Conservation (phyloP, 1,139 yeast genomes). For the Arxiozyma bovina region DNA sequence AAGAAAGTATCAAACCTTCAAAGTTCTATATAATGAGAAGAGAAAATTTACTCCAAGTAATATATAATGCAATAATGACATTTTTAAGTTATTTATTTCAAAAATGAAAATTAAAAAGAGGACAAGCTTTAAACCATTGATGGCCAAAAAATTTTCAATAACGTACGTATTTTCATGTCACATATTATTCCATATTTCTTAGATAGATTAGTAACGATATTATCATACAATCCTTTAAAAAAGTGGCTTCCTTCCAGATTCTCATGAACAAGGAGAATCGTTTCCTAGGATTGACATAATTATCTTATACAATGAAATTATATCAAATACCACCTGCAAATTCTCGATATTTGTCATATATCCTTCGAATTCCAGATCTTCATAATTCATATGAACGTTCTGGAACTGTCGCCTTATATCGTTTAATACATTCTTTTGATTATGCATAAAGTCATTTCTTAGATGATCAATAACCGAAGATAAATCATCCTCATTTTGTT, state of each 20-base stretch:
- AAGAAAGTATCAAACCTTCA: not conserved
- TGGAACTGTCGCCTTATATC: not conserved
- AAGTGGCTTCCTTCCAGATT: not conserved
- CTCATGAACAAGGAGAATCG: not conserved
- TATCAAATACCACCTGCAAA: not conserved
- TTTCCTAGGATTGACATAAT: not conserved
- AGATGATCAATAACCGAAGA: not conserved
- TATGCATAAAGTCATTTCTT: not conserved
- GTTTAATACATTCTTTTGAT: not conserved
- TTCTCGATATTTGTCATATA: not conserved
- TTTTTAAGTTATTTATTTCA: not conserved
- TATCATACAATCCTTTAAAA: not conserved
- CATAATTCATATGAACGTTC: not conserved
- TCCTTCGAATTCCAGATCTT: not conserved
- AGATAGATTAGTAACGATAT: too few relatives aligned
- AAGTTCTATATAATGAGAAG: not conserved
- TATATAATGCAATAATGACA: too few relatives aligned
- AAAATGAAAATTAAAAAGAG: too few relatives aligned
- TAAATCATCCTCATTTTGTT: not conserved
- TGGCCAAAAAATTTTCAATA: not conserved
- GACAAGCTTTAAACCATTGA: not conserved
- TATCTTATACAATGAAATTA: not conserved
- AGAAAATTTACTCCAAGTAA: too few relatives aligned
- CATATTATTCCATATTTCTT: too few relatives aligned
- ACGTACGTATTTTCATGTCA: not conserved